Conservation (phyloP, 2,329 filamentous ascomycete genomes). For the Alternaria gansuensis region DNA sequence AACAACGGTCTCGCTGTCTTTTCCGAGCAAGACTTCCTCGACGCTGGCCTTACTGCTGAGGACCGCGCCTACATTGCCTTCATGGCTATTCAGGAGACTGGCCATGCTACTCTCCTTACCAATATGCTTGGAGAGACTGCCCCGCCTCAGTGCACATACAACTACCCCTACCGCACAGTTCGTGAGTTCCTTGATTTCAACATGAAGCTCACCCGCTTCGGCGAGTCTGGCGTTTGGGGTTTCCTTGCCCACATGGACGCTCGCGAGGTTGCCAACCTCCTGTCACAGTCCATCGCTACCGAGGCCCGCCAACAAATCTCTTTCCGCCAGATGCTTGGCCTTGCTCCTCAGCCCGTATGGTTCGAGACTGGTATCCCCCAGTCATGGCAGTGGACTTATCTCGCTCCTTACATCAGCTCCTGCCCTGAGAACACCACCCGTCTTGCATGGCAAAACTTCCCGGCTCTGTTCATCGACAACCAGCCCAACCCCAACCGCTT, state of each 20-base stretch:
- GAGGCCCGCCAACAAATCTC: constrained; percentile 85
- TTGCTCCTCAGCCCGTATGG: constrained; percentile 85
- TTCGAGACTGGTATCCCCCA: constrained; percentile 82
- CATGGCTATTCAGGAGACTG: constrained; percentile 80
- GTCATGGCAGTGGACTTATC: constrained; percentile 82
- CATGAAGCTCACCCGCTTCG: constrained; percentile 84
- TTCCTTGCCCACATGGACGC: constrained; percentile 82
- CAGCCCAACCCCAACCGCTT: constrained; percentile 77
- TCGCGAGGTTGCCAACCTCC: constrained; percentile 74
- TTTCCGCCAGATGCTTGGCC: constrained; percentile 82
- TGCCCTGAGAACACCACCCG: constrained; percentile 78
- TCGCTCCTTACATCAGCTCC: constrained; percentile 81
- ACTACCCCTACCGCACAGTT: constrained; percentile 79
- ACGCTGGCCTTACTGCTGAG: constrained; percentile 71
- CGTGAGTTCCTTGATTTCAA: constrained; percentile 83
- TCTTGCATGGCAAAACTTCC: constrained; percentile 86
- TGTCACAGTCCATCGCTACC: constrained; percentile 78
- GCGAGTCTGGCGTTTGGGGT: constrained; percentile 81
- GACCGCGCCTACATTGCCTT: constrained; percentile 76
- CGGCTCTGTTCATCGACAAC: constrained; percentile 74
- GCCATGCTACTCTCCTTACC: constrained; percentile 77
- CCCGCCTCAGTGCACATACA: constrained; percentile 79
- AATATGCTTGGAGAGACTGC: constrained; percentile 79
- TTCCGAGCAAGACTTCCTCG: constrained; percentile 72
- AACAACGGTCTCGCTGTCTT: constrained; percentile 77